Percentiles rank a stretch among this genome's conserved stretches.
phyloP scores from a whole-genome alignment of 2,329 filamentous ascomycete species.

The Epicoccum nigrum region DNA sequence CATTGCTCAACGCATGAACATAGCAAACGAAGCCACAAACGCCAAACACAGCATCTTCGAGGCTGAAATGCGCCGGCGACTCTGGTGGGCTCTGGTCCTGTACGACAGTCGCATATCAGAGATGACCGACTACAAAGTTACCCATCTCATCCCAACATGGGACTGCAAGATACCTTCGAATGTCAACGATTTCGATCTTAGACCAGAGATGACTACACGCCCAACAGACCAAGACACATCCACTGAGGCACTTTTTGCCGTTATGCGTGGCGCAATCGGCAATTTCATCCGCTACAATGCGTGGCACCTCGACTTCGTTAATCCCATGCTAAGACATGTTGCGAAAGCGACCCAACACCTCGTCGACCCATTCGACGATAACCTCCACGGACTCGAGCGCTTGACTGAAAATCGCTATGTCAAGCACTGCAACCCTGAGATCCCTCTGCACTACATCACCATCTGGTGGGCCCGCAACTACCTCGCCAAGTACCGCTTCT shows the following conservation, averaged over 20 bases:
- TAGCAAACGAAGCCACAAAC: slow-evolving; percentile 62
- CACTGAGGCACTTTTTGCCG: slow-evolving; percentile 60
- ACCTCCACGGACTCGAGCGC: slow-evolving; percentile 47
- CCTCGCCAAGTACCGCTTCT: slow-evolving; percentile 58
- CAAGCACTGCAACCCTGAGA: slow-evolving; percentile 38
- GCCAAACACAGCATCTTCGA: slow-evolving; percentile 62
- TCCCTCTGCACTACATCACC: slow-evolving; percentile 52
- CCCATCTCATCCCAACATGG: slow-evolving; percentile 53
- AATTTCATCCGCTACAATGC: slow-evolving; percentile 49
- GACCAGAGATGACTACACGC: slow-evolving; percentile 48
- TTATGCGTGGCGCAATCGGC: slow-evolving; percentile 57
- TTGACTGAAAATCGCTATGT: slow-evolving; percentile 49
- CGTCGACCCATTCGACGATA: slow-evolving; percentile 22
- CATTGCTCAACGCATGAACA: slow-evolving; percentile 65
- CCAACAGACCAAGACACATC: slow-evolving; percentile 52
- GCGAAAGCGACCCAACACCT: slow-evolving; percentile 29
- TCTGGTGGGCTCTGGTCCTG: slow-evolving; percentile 67
- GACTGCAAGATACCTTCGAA: slow-evolving; percentile 59
- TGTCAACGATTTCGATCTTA: slow-evolving; percentile 57
- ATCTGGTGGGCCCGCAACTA: slow-evolving; percentile 53
- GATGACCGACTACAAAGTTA: slow-evolving; percentile 59
- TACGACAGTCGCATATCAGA: slow-evolving; percentile 62
- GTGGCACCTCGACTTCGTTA: slow-evolving; percentile 56
- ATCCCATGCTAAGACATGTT: slow-evolving; percentile 51
- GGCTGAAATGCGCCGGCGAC: slow-evolving; percentile 64